Evolutionary conservation across 73 alveolate genomes (phyloP).

Genomic region (Paramecium sexaurelia): DNA sequence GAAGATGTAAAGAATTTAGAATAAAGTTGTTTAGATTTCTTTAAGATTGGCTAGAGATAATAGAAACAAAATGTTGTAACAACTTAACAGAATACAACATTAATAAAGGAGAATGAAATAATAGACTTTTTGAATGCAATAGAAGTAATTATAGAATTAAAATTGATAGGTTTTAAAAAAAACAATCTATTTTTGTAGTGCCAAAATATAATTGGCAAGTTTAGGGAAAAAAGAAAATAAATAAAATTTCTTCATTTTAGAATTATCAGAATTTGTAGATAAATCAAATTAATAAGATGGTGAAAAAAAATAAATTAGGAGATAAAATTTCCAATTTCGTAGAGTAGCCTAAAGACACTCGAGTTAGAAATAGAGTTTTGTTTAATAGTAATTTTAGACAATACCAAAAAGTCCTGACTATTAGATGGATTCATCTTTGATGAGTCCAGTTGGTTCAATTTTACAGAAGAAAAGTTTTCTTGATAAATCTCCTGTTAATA

Average conservation of each 20-base stretch:
- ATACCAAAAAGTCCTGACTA: not conserved
- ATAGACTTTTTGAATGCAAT: not conserved
- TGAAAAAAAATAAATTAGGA: not conserved
- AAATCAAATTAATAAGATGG: not conserved
- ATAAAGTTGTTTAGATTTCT: no score
- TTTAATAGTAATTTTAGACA: not conserved
- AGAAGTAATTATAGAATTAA: not conserved
- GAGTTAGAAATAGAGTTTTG: not conserved
- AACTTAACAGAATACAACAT: no score
- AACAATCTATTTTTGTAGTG: not conserved
- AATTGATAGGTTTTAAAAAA: not conserved
- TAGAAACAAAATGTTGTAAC: no score
- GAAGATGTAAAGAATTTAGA: no score
- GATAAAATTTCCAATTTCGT: not conserved
- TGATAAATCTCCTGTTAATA: not conserved
- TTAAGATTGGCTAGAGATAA: not conserved
- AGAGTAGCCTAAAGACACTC: not conserved
- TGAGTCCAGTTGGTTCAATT: not conserved
- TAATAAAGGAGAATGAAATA: not conserved
- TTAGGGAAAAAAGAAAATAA: not conserved
- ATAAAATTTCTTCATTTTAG: not conserved
- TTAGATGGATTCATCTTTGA: not conserved
- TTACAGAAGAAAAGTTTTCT: not conserved
- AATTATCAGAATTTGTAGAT: not conserved
- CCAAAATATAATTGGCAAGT: not conserved